These are phyloP conservation scores for Clarireedia sp. DNA, from an alignment of 2,329 filamentous ascomycete genomes.

Conservation along the genomic window DNA sequence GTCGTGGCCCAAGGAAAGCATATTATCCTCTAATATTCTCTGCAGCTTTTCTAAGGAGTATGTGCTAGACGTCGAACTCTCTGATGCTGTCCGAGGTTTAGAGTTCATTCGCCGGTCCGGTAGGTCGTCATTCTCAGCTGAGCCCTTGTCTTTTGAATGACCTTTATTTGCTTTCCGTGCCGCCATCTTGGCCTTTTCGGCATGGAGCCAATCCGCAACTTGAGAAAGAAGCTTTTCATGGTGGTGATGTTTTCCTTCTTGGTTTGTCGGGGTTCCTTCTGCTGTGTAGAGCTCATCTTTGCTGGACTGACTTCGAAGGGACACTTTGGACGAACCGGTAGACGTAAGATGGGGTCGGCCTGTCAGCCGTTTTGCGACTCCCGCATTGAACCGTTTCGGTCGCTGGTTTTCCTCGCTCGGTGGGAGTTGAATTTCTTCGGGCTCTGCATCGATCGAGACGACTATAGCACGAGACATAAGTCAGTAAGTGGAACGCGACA, in stretches of 20 bases:
- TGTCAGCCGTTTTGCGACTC: conserved; percentile 21
- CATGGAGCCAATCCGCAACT: conserved; percentile 75
- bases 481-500: too few species aligned
- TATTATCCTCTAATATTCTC: conserved; percentile 64
- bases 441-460: conserved; percentile 26
- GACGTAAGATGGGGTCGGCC: conserved; percentile 19
- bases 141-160: conserved; percentile 14
- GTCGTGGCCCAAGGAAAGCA: conserved; percentile 34
- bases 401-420: conserved; percentile 17
- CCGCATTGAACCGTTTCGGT: conserved; percentile 23
- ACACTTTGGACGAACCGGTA: conserved; percentile 19
- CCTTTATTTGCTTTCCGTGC: conserved; percentile 42
- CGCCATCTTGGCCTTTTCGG: conserved; percentile 63
- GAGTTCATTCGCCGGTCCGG: conserved; percentile 10
- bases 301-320: conserved; percentile 19
- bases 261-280: conserved; percentile 9
- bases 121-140: conserved; percentile 1
- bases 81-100: conserved; percentile 42
- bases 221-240: conserved; percentile 58
- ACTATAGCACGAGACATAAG: conserved; percentile 5
- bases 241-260: conserved; percentile 22
- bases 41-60: conserved; percentile 75
- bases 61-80: conserved; percentile 58
- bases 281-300: conserved; percentile 19
- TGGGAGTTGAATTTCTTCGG: conserved; percentile 16